Evolutionary conservation across 768 basidiomycete species (phyloP), one percentile per base, ranked within the genome.

Genomic region (Amanita rimosa): DNA sequence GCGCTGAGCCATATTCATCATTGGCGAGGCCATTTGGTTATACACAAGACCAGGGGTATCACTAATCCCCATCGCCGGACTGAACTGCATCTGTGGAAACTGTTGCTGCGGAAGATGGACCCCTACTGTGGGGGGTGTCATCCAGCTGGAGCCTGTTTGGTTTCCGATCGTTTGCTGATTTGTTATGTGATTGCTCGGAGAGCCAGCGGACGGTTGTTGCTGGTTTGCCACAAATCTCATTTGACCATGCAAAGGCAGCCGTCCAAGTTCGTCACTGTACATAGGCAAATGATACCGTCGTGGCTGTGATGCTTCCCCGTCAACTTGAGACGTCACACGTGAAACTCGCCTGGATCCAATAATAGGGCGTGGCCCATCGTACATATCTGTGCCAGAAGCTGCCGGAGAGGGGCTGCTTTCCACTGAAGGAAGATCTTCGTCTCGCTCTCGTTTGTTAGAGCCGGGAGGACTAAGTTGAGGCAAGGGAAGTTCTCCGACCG

Each of bases 401-500:
- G 54, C 14, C 1, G 50, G 40, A 5, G 51, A 45, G 4, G 51
- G 31, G 13, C 33, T 43, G 39, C 19, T 19, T 24, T 43, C 35
- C 3, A 19, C 29, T 7, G 54, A 36, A 1, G 77, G 71, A 52
- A 69, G 73, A 47, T 82, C 80, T 1, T 74, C 65, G 48, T 77
- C 79, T 34, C 83, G 68, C 42, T 80, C 81, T 14, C 85, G 80
- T 51, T 87, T 86, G 53, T 75, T 70, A 13, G 62, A 70, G 7
- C 52, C 34, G 3, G 72, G 64, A 0, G 79, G 77, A 45, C 74
- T 78, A 0, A 70, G 57, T 43, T 74, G 70, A 1, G 84, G 84
- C 4, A 85, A 67, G 0, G 83, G 84, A 0, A 86, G 68, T 19
- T 85, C 81, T 2, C 84, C 83, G 3, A 79, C 82, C 0, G 73